Base-by-base conservation (phyloP, 768 basidiomycete genomes). In the Tulasnella sp. region DNA sequence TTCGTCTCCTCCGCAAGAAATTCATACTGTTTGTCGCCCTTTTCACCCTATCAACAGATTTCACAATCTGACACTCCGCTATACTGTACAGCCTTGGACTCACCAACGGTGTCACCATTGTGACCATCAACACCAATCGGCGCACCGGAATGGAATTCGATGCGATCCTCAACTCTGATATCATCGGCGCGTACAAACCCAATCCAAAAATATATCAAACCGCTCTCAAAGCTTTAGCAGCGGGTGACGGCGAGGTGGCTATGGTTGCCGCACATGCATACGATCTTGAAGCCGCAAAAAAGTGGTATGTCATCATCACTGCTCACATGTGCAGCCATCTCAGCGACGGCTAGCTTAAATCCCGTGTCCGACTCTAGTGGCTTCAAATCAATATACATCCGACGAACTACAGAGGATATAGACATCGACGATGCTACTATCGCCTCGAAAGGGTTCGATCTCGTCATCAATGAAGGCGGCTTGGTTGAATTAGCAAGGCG, bases 241-340 rank as follows among this genome's bases (percentile, higher is more conserved):
- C 34, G 26, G 36, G 36, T 1, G 37, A 70, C 8, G 71, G 62
- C 26, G 66, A 75, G 39, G 19, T 66, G 37, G 74, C 74, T 26
- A 73, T 75, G 66, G 72, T 75, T 22, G 74, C 74, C 16, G 72
- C 72, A 32, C 74, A 75, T 39, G 74, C 67, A 2, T 75, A 72
- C 39, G 74, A 75, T 65, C 34, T 72, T 5, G 74, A 75, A 41
- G 74, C 74, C 8, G 74, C 74, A 1, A 65, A 37, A 34, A 72
- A 62, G 19, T 72, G 73, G 74, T 75, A 37, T 9, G 71, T 44
- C 12, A n/a, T 39, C 8, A 16, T 40, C 59, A 8, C 22, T 62
- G 42, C 42, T 62, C 7, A 59, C 14, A 29, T 41, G 39, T 29
- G n/a, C n/a, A n/a, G n/a, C 26, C 67, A 67, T 37, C 32, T 36